These are phyloP conservation scores for Echites panduratus DNA, from an alignment of 257 asterid genomes.

Conservation along the genomic window DNA sequence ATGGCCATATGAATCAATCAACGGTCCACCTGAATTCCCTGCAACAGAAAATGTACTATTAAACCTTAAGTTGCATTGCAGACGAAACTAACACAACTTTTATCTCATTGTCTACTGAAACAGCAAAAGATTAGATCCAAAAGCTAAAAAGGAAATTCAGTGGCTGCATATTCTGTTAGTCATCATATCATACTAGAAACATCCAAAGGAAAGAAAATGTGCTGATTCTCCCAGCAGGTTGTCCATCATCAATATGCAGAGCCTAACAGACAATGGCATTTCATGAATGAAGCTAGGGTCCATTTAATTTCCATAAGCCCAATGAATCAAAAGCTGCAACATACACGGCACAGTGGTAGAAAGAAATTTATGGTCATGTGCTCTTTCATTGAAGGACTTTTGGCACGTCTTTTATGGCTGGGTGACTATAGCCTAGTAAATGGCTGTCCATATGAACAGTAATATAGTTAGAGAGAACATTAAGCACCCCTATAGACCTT, in stretches of 20 bases:
- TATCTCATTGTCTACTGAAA: not conserved
- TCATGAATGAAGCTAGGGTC: not conserved
- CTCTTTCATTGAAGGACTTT: not conserved
- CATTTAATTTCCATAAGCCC: not conserved
- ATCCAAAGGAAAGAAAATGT: not conserved
- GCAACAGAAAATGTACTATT: constrained; percentile 11
- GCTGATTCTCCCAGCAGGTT: not conserved
- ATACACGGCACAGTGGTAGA: not conserved
- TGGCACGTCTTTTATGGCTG: not conserved
- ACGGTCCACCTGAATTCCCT: constrained; percentile 92
- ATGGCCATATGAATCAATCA: constrained; percentile 72
- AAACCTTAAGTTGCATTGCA: not conserved
- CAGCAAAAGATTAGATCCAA: not conserved
- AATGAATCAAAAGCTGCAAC: not conserved
- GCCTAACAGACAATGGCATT: not conserved
- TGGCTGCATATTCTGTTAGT: not conserved
- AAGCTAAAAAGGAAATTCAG: not conserved
- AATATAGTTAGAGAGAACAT: not conserved
- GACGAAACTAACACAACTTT: not conserved
- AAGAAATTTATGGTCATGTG: not conserved
- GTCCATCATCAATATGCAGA: not conserved
- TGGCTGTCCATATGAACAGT: not conserved
- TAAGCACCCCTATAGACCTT: not conserved
- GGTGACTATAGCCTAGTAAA: not conserved
- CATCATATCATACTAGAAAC: not conserved